phyloP scores from a whole-genome alignment of 768 basidiomycete species.

The Collybia nuda region DNA sequence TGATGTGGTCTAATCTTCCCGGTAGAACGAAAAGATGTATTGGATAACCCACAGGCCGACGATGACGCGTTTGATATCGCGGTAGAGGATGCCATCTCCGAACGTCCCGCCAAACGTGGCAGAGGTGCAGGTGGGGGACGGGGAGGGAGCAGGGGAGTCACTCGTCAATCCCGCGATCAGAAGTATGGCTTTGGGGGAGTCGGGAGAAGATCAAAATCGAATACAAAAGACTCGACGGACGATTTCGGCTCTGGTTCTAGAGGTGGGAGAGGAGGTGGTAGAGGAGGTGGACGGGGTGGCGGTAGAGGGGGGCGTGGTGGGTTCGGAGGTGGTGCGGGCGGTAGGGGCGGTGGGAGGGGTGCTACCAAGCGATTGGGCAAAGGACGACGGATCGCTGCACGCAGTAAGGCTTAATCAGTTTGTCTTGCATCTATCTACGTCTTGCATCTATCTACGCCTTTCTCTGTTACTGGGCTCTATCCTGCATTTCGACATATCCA shows the following conservation, averaged over 20 bases:
- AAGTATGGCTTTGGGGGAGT: slow-evolving; percentile 84
- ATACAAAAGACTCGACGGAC: slow-evolving; percentile 80
- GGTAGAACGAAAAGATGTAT: slow-evolving; percentile 80
- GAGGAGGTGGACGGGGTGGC: slow-evolving; percentile 31
- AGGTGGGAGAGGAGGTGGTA: slow-evolving; percentile 24
- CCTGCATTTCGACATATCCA: too few relatives aligned
- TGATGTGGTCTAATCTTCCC: background rate
- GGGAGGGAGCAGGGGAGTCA: slow-evolving; percentile 33
- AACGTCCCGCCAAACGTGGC: slow-evolving; percentile 61
- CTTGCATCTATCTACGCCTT: background rate
- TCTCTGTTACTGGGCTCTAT: too few relatives aligned
- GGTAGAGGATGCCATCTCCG: slow-evolving; percentile 85
- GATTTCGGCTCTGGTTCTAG: slow-evolving; percentile 53
- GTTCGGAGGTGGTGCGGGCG: slow-evolving; percentile 24
- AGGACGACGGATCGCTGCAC: slow-evolving; percentile 47
- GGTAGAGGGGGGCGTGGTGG: slow-evolving; percentile 28
- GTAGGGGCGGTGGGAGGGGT: slow-evolving; percentile 27
- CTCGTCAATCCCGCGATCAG: slow-evolving; percentile 64
- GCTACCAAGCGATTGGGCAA: slow-evolving; percentile 57
- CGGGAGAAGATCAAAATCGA: slow-evolving; percentile 73
- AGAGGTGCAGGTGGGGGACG: slow-evolving; percentile 39
- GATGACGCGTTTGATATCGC: slow-evolving; percentile 85
- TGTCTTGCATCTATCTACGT: background rate
- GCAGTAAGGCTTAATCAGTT: slow-evolving; percentile 27
- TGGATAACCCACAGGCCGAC: slow-evolving; percentile 60